Conservation (phyloP, 768 basidiomycete species). For the Suillus subaureus region DNA sequence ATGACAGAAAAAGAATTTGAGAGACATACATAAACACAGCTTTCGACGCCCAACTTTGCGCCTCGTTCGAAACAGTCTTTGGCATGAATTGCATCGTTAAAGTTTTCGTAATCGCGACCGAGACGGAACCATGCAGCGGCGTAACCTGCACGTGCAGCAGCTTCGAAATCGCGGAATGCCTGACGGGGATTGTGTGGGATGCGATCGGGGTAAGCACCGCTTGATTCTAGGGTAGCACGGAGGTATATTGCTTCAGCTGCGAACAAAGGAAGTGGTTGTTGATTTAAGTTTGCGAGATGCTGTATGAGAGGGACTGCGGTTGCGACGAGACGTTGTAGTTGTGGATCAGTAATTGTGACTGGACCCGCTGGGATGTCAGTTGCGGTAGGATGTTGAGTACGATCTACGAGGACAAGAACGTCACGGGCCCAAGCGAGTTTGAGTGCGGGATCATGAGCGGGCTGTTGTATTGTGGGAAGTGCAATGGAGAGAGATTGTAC, state of each 20-base stretch:
- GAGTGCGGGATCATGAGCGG: conserved; percentile 56
- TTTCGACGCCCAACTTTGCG: conserved; percentile 69
- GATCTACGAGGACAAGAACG: conserved; percentile 78
- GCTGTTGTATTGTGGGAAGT: conserved; percentile 51
- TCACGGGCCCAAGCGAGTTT: conserved; percentile 83
- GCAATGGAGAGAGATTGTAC: conserved; percentile 58
- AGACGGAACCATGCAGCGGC: conserved; percentile 88
- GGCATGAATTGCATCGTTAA: conserved; percentile 72
- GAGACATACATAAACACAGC: conserved; percentile 74
- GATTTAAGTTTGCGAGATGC: conserved; percentile 46
- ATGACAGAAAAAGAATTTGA: neutral
- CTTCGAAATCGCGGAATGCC: conserved; percentile 91
- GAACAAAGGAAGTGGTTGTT: conserved; percentile 41
- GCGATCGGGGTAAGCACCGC: conserved; percentile 70
- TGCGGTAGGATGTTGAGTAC: conserved; percentile 39
- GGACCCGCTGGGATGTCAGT: conserved; percentile 53
- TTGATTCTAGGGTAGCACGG: conserved; percentile 71
- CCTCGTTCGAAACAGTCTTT: conserved; percentile 89
- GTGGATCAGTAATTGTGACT: conserved; percentile 56
- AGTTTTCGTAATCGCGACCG: conserved; percentile 90
- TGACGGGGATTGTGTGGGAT: conserved; percentile 67
- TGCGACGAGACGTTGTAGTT: conserved; percentile 59
- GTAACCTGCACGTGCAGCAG: conserved; percentile 76
- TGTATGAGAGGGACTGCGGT: conserved; percentile 69
- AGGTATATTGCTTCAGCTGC: conserved; percentile 77